Conservation (phyloP, 1,139 yeast genomes). For the Lodderomyces theae region DNA sequence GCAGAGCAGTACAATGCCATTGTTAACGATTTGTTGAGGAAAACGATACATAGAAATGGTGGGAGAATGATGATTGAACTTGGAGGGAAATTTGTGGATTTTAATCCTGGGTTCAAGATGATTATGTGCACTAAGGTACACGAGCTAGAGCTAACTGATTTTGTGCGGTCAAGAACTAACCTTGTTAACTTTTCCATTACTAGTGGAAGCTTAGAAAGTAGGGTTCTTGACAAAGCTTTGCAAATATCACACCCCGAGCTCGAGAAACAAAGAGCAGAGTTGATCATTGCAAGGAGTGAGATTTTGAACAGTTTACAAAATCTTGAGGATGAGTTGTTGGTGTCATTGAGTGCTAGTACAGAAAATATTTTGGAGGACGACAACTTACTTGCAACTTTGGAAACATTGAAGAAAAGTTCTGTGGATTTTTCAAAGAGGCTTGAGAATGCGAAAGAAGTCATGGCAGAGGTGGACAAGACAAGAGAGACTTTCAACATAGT, state of each 20-base stretch:
- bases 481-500: slow-evolving; percentile 49
- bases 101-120: slow-evolving; percentile 61
- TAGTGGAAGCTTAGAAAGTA: slow-evolving; percentile 59
- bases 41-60: slow-evolving; percentile 64
- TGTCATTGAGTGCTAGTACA: slow-evolving; percentile 53
- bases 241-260: slow-evolving; percentile 62
- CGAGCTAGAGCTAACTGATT: slow-evolving; percentile 45
- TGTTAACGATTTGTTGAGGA: slow-evolving; percentile 57
- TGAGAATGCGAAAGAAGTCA: slow-evolving; percentile 50
- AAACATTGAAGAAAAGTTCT: slow-evolving; percentile 63
- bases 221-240: slow-evolving; percentile 59
- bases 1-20: slow-evolving; percentile 81
- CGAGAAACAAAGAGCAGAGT: slow-evolving; percentile 53
- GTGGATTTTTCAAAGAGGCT: slow-evolving; percentile 52
- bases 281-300: slow-evolving; percentile 57
- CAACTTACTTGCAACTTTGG: slow-evolving; percentile 57
- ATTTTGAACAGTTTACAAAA: slow-evolving; percentile 52
- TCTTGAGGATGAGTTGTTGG: slow-evolving; percentile 62
- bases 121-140: slow-evolving; percentile 64
- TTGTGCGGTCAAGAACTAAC: slow-evolving; percentile 59
- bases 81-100: slow-evolving; percentile 66
- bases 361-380: slow-evolving; percentile 73
- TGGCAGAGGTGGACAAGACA: slow-evolving; percentile 50
- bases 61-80: slow-evolving; percentile 64
- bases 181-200: slow-evolving; percentile 73